phyloP scores from a whole-genome alignment of 2,329 filamentous ascomycete genomes.

The Diplocarpon mali region DNA sequence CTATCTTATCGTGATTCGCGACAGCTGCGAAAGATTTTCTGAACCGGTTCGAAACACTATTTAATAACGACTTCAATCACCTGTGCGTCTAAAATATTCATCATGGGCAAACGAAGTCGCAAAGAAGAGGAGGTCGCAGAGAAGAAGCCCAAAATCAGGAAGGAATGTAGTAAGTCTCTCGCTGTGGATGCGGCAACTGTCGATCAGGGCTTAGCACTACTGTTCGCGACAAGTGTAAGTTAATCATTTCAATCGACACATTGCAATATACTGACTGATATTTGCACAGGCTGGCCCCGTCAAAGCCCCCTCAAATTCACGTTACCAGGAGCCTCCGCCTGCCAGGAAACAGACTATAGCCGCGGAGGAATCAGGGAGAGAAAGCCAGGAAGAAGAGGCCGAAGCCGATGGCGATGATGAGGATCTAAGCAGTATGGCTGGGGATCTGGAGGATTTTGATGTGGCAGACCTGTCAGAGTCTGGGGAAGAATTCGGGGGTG shows the following conservation, averaged over 20 bases:
- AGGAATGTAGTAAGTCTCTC: slow-evolving; percentile 25
- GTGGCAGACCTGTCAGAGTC: slow-evolving; percentile 23
- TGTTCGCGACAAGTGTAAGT: slow-evolving; percentile 64
- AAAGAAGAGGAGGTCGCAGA: slow-evolving; percentile 16
- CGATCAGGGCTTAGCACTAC: slow-evolving; percentile 57
- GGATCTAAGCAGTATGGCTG: slow-evolving; percentile 28
- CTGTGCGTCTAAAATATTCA: slow-evolving; percentile 1
- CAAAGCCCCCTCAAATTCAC: slow-evolving; percentile 25
- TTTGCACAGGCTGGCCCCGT: slow-evolving; percentile 28
- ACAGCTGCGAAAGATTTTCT: not conserved
- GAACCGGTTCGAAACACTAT: not conserved
- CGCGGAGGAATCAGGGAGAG: slow-evolving; percentile 27
- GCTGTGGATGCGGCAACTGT: slow-evolving; percentile 37
- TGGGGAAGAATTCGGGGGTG: slow-evolving; percentile 30
- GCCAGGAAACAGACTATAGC: slow-evolving; percentile 17
- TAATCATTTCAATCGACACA: not conserved
- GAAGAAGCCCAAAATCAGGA: slow-evolving; percentile 13
- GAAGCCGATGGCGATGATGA: slow-evolving; percentile 25
- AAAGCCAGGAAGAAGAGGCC: slow-evolving; percentile 30
- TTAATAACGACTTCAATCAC: not conserved
- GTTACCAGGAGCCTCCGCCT: slow-evolving; percentile 26
- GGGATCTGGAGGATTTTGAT: slow-evolving; percentile 28
- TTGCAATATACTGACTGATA: slow-evolving; percentile 1
- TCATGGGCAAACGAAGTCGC: slow-evolving; percentile 26
- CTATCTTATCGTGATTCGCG: no score